Evolutionary conservation across 768 basidiomycete genomes (phyloP).

Genomic region (Russula dissimulans): DNA sequence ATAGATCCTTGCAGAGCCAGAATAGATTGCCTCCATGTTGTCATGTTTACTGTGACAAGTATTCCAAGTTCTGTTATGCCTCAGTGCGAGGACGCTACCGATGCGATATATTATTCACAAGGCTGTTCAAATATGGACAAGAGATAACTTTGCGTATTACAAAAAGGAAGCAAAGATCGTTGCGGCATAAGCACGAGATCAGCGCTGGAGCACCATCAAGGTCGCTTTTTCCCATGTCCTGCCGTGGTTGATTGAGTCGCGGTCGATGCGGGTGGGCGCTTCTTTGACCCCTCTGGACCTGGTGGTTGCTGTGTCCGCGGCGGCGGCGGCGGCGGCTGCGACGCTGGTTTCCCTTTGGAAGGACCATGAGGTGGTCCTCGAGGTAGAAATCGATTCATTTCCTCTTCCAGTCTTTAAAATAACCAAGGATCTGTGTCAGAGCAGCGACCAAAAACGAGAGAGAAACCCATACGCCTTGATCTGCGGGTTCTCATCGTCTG

Average conservation of each 20-base stretch:
- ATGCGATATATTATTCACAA: neutral
- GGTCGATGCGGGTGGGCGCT: neutral
- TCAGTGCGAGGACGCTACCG: neutral
- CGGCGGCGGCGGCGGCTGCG: neutral
- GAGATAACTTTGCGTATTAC: neutral
- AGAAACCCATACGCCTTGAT: neutral
- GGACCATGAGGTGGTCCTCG: neutral
- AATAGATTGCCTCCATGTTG: too few species aligned
- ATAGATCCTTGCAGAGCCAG: too few species aligned
- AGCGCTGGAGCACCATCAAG: neutral
- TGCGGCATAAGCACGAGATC: neutral
- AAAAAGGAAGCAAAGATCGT: neutral
- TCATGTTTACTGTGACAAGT: too few species aligned
- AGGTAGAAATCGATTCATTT: neutral
- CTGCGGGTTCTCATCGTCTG: neutral
- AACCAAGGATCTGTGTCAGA: neutral
- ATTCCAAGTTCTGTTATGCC: neutral
- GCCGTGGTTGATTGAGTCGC: neutral
- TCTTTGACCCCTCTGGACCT: neutral
- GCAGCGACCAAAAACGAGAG: too few species aligned
- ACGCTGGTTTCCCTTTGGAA: neutral
- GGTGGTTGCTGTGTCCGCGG: neutral
- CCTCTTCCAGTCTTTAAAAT: neutral
- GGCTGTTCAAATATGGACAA: neutral
- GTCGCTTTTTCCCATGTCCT: neutral